Conservation (phyloP, 495 filamentous ascomycete genomes). For the Thozetella sp. region DNA sequence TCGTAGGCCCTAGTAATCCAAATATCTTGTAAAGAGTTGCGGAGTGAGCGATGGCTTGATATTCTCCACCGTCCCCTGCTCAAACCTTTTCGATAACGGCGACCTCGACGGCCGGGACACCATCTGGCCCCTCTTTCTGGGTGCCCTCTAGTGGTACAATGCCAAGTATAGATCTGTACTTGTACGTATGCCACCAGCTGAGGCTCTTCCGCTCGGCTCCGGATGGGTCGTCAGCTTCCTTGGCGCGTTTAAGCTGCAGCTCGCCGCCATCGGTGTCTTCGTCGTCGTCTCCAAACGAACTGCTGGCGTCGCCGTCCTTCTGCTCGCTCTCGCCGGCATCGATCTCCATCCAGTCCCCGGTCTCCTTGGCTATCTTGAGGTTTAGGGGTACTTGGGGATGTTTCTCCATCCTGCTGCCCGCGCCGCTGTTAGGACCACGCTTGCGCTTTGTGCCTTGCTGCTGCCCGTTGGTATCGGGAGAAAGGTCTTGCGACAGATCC, state of each 20-base stretch:
- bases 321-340: constrained; percentile 41
- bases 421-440: constrained; percentile 53
- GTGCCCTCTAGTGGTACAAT: constrained; percentile 67
- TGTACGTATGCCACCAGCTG: constrained; percentile 79
- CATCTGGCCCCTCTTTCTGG: constrained; percentile 24
- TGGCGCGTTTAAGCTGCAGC: constrained; percentile 30
- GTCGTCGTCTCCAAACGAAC: constrained; percentile 35
- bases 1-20: background rate
- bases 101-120: background rate
- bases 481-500: constrained; percentile 75
- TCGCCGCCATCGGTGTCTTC: constrained; percentile 43
- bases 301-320: constrained; percentile 33
- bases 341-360: constrained; percentile 32
- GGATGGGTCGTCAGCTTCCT: constrained; percentile 14
- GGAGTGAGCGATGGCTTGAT: background rate
- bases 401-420: constrained; percentile 61
- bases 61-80: background rate
- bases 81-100: background rate
- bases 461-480: constrained; percentile 25
- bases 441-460: constrained; percentile 53
- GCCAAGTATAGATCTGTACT: constrained; percentile 89
- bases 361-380: constrained; percentile 39
- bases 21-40: background rate
- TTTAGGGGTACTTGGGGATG: constrained; percentile 36
- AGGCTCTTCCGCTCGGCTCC: constrained; percentile 18